Evolutionary conservation across 1,284 basidiomycete species (phyloP), one percentile per base, ranked within the genome.

Genomic region (Ustilago shanxiensis): DNA sequence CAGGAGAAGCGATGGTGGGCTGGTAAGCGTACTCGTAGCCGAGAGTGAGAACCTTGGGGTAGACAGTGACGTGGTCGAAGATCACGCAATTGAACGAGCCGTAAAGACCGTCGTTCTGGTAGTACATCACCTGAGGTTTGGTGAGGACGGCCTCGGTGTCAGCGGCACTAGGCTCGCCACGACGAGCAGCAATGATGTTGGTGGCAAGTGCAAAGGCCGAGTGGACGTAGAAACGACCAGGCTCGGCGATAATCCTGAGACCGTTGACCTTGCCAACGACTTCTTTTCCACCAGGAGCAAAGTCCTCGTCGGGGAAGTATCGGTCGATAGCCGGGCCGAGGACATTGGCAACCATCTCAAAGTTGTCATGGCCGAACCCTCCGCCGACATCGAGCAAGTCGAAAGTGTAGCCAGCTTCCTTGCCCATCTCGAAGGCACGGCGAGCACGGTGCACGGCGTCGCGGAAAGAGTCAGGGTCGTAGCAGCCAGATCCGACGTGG

Each of bases 21-120:
- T 87, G 79, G 87, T 85, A 86, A 14, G 74, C 79, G 50, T 80
- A 84, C 53, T 81, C 59, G 45, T 75, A 65, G 10, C 79, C 63
- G 3, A 86, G 83, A 20, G 90, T 90, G 58, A 95, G 89, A 29
- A 94, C 93, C 86, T 93, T 91, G 45, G 94, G 94, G 82, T 92
- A 90, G 20, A 93, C 92, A 69, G 91, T 90, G 85, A 95, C 93
- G 87, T 95, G 95, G 87, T 96, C 94, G 87, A 95, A 96, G 85
- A 96, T 89, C 87, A 94, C 93, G 87, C 94, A 95, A 90, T 99
- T 98, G 90, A 99, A 98, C 22, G 96, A 93, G 60, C 96, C 95
- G 87, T 99, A 99, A 45, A 85, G 75, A 35, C 84, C 84, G 64
- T 86, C 84, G 70, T 86, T 86, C 69, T 85, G 83, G 72, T 86